phyloP scores from a whole-genome alignment of 2,329 filamentous ascomycete genomes.

The Amauroascus niger region DNA sequence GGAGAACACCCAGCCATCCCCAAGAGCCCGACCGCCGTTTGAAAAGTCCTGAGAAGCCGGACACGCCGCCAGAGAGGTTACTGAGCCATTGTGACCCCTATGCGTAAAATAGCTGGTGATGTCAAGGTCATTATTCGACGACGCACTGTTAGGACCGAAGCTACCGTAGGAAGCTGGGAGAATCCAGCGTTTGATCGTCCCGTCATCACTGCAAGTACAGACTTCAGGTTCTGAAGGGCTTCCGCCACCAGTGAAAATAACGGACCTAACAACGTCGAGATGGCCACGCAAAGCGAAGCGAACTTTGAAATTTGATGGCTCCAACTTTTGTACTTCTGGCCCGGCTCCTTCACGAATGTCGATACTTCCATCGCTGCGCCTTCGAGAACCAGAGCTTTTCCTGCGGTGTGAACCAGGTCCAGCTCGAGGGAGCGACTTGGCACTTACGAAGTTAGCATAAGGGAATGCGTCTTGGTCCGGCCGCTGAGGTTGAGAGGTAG shows the following conservation, averaged over 20 bases:
- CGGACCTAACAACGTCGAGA: slow-evolving; percentile 82
- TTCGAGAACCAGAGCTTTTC: slow-evolving; percentile 67
- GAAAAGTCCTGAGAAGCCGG: slow-evolving; percentile 80
- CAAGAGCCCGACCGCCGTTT: slow-evolving; percentile 74
- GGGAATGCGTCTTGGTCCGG: slow-evolving; percentile 86
- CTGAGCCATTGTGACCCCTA: slow-evolving; percentile 80
- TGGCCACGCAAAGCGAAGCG: slow-evolving; percentile 86
- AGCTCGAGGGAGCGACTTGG: slow-evolving; percentile 66
- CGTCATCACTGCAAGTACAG: slow-evolving; percentile 90
- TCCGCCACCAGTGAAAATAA: slow-evolving; percentile 94
- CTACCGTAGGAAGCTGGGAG: slow-evolving; percentile 68
- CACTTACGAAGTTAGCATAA: slow-evolving; percentile 61
- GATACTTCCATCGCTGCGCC: slow-evolving; percentile 51
- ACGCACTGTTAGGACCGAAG: slow-evolving; percentile 44
- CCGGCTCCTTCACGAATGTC: slow-evolving; percentile 48
- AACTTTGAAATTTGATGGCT: slow-evolving; percentile 76
- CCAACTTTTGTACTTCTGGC: slow-evolving; percentile 44
- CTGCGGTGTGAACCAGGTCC: slow-evolving; percentile 61
- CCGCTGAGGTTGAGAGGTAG: slow-evolving; percentile 47
- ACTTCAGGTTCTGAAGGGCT: slow-evolving; percentile 94
- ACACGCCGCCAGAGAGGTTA: slow-evolving; percentile 78
- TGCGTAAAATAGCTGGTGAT: slow-evolving; percentile 92
- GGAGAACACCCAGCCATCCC: slow-evolving; percentile 97
- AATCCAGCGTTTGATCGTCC: slow-evolving; percentile 92
- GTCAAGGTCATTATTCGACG: slow-evolving; percentile 67